These are phyloP conservation scores for Bothriochloa decipiens DNA, from an alignment of 176 grass and related monocot species.

Conservation along the genomic window DNA sequence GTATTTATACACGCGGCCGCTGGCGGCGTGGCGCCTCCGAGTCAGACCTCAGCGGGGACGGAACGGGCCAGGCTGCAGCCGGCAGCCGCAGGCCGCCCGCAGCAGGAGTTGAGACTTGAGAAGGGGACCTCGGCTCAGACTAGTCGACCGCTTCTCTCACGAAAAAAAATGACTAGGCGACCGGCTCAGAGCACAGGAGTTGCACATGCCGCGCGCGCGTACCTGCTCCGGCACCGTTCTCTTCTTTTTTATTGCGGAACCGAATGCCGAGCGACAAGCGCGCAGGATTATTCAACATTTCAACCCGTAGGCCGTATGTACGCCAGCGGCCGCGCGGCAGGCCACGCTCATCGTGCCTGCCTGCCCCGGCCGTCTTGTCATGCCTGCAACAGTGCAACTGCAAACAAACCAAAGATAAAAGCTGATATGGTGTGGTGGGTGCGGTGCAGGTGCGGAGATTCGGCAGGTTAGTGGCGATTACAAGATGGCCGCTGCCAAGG, in stretches of 20 bases:
- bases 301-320: background rate
- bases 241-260: background rate
- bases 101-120: too few species aligned
- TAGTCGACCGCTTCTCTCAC: too few species aligned
- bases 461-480: background rate
- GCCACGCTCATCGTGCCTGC: background rate
- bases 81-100: too few species aligned
- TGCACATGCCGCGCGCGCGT: background rate
- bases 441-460: background rate
- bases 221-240: background rate
- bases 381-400: too few species aligned
- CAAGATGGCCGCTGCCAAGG: too few species aligned
- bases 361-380: background rate
- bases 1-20: conserved; percentile 15
- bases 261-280: background rate
- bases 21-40: background rate
- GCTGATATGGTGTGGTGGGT: too few species aligned
- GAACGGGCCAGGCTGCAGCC: too few species aligned
- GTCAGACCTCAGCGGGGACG: background rate
- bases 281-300: background rate
- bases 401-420: too few species aligned
- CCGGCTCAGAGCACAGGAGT: background rate
- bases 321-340: background rate
- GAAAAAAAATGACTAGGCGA: background rate
- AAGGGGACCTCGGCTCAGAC: too few species aligned